phyloP scores from a whole-genome alignment of 2,329 filamentous ascomycete genomes.

The Polychaeton citri region DNA sequence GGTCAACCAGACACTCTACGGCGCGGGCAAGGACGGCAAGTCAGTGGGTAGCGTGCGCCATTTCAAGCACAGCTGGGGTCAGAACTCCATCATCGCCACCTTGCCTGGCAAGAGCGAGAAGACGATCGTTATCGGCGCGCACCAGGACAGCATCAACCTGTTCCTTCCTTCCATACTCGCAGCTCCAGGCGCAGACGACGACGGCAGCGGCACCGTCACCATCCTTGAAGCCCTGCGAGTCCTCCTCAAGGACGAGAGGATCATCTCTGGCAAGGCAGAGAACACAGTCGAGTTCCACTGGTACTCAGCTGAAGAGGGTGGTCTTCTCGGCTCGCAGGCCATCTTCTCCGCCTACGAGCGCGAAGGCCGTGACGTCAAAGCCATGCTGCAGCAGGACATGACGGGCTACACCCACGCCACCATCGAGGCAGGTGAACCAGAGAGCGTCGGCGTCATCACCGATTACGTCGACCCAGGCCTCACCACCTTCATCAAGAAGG shows the following conservation, averaged over 20 bases:
- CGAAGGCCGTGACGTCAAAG: slow-evolving; percentile 62
- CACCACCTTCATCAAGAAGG: slow-evolving; percentile 80
- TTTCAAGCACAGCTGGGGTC: slow-evolving; percentile 76
- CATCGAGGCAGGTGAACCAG: slow-evolving; percentile 64
- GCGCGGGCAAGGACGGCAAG: slow-evolving; percentile 38
- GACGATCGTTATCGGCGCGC: slow-evolving; percentile 79
- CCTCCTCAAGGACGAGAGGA: slow-evolving; percentile 54
- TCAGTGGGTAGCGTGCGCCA: slow-evolving; percentile 55
- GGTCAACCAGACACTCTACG: slow-evolving; percentile 57
- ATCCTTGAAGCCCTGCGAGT: slow-evolving; percentile 84
- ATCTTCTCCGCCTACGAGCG: slow-evolving; percentile 75
- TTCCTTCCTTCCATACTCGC: slow-evolving; percentile 72
- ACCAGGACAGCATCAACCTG: slow-evolving; percentile 80
- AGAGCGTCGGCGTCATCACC: slow-evolving; percentile 83
- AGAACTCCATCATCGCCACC: slow-evolving; percentile 80
- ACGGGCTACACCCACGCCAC: slow-evolving; percentile 78
- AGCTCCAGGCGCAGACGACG: slow-evolving; percentile 89
- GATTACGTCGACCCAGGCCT: slow-evolving; percentile 76
- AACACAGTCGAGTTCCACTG: slow-evolving; percentile 96
- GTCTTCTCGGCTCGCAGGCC: slow-evolving; percentile 74
- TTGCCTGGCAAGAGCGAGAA: slow-evolving; percentile 76
- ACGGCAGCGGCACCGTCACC: slow-evolving; percentile 61
- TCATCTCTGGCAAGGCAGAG: slow-evolving; percentile 53
- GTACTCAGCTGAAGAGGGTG: slow-evolving; percentile 85
- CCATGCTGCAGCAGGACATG: slow-evolving; percentile 99